phyloP scores from a whole-genome alignment of 495 filamentous ascomycete genomes.

The Filosporella fistucella region DNA sequence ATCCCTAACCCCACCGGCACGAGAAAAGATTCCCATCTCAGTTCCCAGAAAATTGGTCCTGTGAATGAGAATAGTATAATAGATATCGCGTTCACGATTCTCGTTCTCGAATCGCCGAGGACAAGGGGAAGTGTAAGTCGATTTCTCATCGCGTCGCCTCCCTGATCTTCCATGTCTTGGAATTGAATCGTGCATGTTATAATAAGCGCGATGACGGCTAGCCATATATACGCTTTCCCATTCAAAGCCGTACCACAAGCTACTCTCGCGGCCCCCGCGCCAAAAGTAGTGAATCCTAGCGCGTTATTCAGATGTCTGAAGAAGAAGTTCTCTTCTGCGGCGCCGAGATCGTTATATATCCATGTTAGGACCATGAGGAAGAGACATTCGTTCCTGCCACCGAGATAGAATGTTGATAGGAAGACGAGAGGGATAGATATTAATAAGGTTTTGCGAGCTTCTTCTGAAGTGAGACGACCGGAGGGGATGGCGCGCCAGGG shows the following conservation, averaged over 20 bases:
- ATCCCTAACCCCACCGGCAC: neutral
- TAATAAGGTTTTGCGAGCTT: slow-evolving; percentile 34
- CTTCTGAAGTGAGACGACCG: slow-evolving; percentile 29
- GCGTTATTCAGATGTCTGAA: slow-evolving; percentile 43
- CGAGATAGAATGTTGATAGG: slow-evolving; percentile 27
- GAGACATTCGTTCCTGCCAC: slow-evolving; percentile 29
- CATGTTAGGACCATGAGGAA: slow-evolving; percentile 36
- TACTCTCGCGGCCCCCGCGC: slow-evolving; percentile 21
- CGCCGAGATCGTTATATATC: slow-evolving; percentile 51
- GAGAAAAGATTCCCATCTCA: slow-evolving; percentile 9
- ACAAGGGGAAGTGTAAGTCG: slow-evolving; percentile 38
- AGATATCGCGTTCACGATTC: slow-evolving; percentile 33
- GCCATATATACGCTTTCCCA: slow-evolving; percentile 33
- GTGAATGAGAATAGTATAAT: slow-evolving; percentile 37
- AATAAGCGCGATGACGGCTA: slow-evolving; percentile 10
- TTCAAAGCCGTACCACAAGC: slow-evolving; percentile 20
- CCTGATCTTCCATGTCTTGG: slow-evolving; percentile 43
- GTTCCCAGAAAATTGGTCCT: slow-evolving; percentile 34
- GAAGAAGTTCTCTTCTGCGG: slow-evolving; percentile 33
- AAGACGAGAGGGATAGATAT: slow-evolving; percentile 30
- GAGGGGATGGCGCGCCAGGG: slow-evolving; percentile 51
- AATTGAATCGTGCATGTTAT: slow-evolving; percentile 39
- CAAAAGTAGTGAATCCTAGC: slow-evolving; percentile 30
- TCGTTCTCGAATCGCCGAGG: slow-evolving; percentile 33
- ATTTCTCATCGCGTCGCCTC: slow-evolving; percentile 35